These are phyloP conservation scores for Coniochaeta sp. DNA, from an alignment of 2,329 filamentous ascomycete species.

Conservation along the genomic window DNA sequence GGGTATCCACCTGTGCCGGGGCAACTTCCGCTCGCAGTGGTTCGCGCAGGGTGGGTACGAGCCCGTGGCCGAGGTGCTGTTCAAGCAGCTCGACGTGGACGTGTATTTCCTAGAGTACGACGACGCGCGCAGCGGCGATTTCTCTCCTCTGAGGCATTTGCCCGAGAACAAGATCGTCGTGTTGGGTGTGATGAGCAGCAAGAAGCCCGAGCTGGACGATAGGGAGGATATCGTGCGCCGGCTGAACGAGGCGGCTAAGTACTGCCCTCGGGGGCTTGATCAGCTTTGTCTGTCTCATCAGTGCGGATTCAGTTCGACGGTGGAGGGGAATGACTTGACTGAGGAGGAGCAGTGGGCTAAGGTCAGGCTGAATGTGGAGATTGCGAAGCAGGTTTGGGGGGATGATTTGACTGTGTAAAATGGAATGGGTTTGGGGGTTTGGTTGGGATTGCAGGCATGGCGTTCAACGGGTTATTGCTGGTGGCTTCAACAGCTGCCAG, in stretches of 20 bases:
- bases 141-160: conserved; percentile 45
- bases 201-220: conserved; percentile 50
- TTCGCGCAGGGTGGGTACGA: conserved; percentile 53
- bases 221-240: conserved; percentile 29
- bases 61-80: conserved; percentile 49
- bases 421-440: too few species aligned
- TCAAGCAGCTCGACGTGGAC: conserved; percentile 49
- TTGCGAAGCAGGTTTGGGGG: conserved; percentile 51
- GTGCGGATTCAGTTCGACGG: conserved; percentile 50
- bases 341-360: conserved; percentile 54
- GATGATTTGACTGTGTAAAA: conserved; percentile 1
- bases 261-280: conserved; percentile 43
- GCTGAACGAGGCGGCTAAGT: conserved; percentile 36
- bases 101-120: conserved; percentile 56
- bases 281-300: conserved; percentile 51
- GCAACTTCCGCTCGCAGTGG: conserved; percentile 50
- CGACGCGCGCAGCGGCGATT: conserved; percentile 48
- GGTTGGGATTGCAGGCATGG: not conserved
- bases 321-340: conserved; percentile 48
- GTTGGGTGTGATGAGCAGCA: conserved; percentile 46
- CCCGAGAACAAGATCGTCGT: conserved; percentile 48
- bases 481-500: conserved; percentile 1
- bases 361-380: conserved; percentile 45
- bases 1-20: conserved; percentile 50
- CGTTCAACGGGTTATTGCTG: not conserved